These are phyloP conservation scores for Fraxinus velutina DNA, from an alignment of 305 asterid species.

Conservation along the genomic window DNA sequence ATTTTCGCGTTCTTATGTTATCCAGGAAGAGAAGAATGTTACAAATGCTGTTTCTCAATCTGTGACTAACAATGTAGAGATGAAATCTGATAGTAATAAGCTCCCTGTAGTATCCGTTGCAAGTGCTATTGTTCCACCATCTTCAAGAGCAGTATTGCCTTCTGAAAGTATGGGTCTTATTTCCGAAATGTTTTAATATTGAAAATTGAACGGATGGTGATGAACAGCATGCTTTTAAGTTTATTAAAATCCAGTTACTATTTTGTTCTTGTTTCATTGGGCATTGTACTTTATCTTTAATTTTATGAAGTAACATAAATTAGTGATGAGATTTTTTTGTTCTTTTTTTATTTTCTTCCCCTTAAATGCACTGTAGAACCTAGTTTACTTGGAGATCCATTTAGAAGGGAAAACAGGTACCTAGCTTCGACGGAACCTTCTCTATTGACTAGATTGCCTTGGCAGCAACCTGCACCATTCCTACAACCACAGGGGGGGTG, in stretches of 20 bases:
- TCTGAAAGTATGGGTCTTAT: slow-evolving; percentile 59
- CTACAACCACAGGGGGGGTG: slow-evolving; percentile 64
- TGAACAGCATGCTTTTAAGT: slow-evolving; percentile 2
- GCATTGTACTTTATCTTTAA: slow-evolving; percentile 6
- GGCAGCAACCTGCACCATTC: slow-evolving; percentile 40
- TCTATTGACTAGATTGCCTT: slow-evolving; percentile 56
- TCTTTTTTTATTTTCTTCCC: slow-evolving; percentile 13
- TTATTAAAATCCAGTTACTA: slow-evolving; percentile 1
- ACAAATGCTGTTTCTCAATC: slow-evolving; percentile 40
- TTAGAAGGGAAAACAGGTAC: slow-evolving; percentile 59
- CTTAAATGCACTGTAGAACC: slow-evolving; percentile 51
- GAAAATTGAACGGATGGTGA: slow-evolving; percentile 11
- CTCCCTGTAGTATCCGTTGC: slow-evolving; percentile 42
- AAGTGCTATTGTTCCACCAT: slow-evolving; percentile 46
- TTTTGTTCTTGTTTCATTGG: slow-evolving; percentile 1
- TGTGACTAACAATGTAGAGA: slow-evolving; percentile 40
- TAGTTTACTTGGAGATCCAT: slow-evolving; percentile 77
- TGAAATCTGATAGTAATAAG: slow-evolving; percentile 55
- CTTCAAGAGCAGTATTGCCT: slow-evolving; percentile 46
- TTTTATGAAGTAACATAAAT: neutral
- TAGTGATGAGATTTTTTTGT: neutral
- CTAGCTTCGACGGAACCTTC: slow-evolving; percentile 58
- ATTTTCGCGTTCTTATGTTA: slow-evolving; percentile 15
- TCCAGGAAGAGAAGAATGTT: slow-evolving; percentile 66
- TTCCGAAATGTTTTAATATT: neutral